Percentiles rank a stretch among this genome's conserved stretches.
Conservation (phyloP, 2,329 filamentous ascomycete genomes). For the Aspergillus sp. region DNA sequence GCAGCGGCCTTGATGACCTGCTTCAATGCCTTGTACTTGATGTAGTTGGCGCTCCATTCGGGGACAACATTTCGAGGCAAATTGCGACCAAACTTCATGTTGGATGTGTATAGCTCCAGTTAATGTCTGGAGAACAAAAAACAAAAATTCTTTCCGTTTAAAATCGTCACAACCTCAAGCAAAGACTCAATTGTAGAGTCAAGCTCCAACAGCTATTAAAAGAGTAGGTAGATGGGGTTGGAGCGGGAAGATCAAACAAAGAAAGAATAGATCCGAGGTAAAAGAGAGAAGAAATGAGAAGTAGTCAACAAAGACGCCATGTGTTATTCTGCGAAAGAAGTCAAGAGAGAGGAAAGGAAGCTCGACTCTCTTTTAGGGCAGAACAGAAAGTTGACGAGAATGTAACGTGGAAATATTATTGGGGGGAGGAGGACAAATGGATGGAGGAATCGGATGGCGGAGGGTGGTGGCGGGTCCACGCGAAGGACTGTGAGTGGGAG, state of each 20-base stretch:
- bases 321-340: conserved; percentile 12
- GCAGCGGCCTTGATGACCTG: conserved; percentile 83
- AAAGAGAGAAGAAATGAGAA: not conserved
- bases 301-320: conserved; percentile 13
- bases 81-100: conserved; percentile 49
- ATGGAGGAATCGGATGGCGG: too few relatives aligned
- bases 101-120: conserved; percentile 10
- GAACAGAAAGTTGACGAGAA: not conserved
- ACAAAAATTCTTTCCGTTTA: not conserved
- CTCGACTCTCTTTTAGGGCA: not conserved
- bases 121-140: not conserved
- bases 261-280: not conserved
- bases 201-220: not conserved
- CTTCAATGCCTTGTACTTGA: conserved; percentile 63
- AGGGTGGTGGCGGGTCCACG: too few relatives aligned
- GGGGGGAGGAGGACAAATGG: too few relatives aligned
- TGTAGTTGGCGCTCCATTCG: conserved; percentile 47
- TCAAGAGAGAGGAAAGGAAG: conserved; percentile 1
- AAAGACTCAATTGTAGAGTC: too few relatives aligned
- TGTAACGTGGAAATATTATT: not conserved
- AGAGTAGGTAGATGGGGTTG: not conserved
- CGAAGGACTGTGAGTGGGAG: too few relatives aligned
- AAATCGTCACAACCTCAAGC: too few relatives aligned
- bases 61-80: conserved; percentile 46
- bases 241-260: not conserved